A percentile compares a stretch with the other conserved stretches of the same genome.
Conservation (phyloP, 345 rosid species). For the Aethionema arabicum region DNA sequence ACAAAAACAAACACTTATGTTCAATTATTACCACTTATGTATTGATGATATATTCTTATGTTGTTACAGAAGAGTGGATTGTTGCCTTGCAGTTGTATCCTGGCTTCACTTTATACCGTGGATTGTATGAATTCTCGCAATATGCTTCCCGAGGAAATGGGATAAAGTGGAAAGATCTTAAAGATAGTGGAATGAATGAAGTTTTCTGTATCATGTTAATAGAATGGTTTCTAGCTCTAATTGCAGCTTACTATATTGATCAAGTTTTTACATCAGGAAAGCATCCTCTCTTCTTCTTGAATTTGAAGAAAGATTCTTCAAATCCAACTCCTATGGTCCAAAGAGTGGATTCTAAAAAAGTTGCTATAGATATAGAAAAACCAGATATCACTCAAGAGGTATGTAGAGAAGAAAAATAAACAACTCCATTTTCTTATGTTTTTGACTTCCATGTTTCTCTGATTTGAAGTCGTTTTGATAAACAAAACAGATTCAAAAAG, state of each 20-base stretch:
- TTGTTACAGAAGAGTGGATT: slow-evolving; percentile 59
- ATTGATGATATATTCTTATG: slow-evolving; percentile 20
- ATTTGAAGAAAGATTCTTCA: slow-evolving; percentile 42
- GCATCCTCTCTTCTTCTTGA: slow-evolving; percentile 50
- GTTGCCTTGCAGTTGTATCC: slow-evolving; percentile 77
- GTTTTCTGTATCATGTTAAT: slow-evolving; percentile 59
- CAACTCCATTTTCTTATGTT: slow-evolving; percentile 37
- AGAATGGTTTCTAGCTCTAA: slow-evolving; percentile 72
- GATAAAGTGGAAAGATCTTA: slow-evolving; percentile 68
- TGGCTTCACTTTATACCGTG: slow-evolving; percentile 83
- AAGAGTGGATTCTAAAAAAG: slow-evolving; percentile 61
- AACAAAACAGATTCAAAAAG: slow-evolving; percentile 64
- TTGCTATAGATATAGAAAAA: slow-evolving; percentile 70
- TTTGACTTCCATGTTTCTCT: slow-evolving; percentile 3
- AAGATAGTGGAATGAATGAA: slow-evolving; percentile 64
- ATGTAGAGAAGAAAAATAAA: neutral
- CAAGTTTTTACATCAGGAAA: slow-evolving; percentile 47
- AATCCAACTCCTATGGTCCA: slow-evolving; percentile 45
- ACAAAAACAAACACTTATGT: slow-evolving; percentile 12
- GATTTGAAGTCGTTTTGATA: slow-evolving; percentile 5
- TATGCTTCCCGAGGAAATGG: slow-evolving; percentile 57
- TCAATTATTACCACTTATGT: slow-evolving; percentile 13
- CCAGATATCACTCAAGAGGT: slow-evolving; percentile 69
- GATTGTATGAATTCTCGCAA: slow-evolving; percentile 70
- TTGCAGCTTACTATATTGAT: slow-evolving; percentile 60